These are phyloP conservation scores for Iris macrosiphon DNA, from an alignment of 106 monocot genomes.

Conservation along the genomic window DNA sequence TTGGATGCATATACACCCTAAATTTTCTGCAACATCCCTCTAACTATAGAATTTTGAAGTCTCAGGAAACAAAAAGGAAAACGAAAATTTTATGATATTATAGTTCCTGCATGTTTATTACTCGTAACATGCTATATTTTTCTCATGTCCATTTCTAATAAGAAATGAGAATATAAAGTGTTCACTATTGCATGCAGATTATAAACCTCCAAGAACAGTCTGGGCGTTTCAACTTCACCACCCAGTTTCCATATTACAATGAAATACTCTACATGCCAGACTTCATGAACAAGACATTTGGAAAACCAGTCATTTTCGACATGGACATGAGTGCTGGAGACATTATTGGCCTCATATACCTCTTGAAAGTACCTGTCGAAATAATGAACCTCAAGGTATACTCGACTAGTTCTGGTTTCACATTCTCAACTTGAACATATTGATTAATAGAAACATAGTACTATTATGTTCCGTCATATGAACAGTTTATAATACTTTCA, in stretches of 20 bases:
- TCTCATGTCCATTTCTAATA: slow-evolving; percentile 1
- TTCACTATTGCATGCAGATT: slow-evolving; percentile 24
- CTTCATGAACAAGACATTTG: slow-evolving; percentile 29
- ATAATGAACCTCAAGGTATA: slow-evolving; percentile 71
- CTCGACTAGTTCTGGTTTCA: neutral
- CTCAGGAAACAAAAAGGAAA: too few species aligned
- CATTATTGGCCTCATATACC: slow-evolving; percentile 74
- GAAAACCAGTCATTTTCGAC: slow-evolving; percentile 71
- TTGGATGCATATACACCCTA: too few species aligned
- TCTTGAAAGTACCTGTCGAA: slow-evolving; percentile 69
- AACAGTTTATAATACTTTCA: too few species aligned
- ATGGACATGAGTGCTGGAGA: slow-evolving; percentile 98
- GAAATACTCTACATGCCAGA: slow-evolving; percentile 51
- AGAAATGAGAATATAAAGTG: neutral
- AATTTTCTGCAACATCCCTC: too few species aligned
- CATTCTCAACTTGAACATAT: too few species aligned
- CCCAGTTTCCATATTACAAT: slow-evolving; percentile 63
- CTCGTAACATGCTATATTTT: neutral
- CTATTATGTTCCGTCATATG: too few species aligned
- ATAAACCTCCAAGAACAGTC: slow-evolving; percentile 55
- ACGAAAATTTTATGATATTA: too few species aligned
- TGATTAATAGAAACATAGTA: too few species aligned
- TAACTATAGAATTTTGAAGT: too few species aligned
- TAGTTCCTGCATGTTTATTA: neutral
- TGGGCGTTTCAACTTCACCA: slow-evolving; percentile 59